Percentiles rank a stretch among this genome's conserved stretches.
These are phyloP conservation scores for Neltuma alba DNA, from an alignment of 306 rosid species.

Conservation along the genomic window DNA sequence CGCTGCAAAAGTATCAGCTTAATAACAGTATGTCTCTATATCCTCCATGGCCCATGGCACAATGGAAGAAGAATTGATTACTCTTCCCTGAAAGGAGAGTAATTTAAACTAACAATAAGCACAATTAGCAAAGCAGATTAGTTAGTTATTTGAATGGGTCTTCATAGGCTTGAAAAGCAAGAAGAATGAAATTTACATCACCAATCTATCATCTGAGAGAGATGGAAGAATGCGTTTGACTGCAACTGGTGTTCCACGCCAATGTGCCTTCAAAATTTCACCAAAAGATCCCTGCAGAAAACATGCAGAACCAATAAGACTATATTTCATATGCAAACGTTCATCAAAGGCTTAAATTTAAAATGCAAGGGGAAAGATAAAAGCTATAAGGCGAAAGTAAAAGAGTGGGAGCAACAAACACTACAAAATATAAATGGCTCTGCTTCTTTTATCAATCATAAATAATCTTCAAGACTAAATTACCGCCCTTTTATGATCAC, in stretches of 20 bases:
- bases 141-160: conserved; percentile 7
- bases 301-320: conserved; percentile 28
- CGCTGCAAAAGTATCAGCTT: conserved; percentile 15
- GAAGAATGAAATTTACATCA: conserved; percentile 60
- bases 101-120: conserved; percentile 22
- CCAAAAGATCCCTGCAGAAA: conserved; percentile 85
- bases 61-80: conserved; percentile 2
- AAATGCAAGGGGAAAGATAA: conserved; percentile 9
- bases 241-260: conserved; percentile 98
- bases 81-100: background rate
- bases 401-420: conserved; percentile 4
- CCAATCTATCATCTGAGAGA: conserved; percentile 89
- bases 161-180: conserved; percentile 20
- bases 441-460: conserved; percentile 3
- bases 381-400: background rate
- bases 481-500: background rate
- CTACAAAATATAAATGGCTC: background rate
- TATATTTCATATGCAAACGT: conserved; percentile 20
- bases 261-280: conserved; percentile 81
- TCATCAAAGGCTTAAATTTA: conserved; percentile 22
- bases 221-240: conserved; percentile 91
- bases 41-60: too few species aligned
- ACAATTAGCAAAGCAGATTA: conserved; percentile 1
- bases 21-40: conserved; percentile 9
- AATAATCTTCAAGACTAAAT: conserved; percentile 4